Evolutionary conservation across 257 asterid genomes (phyloP).

Genomic region (Capsicum pubescens): DNA sequence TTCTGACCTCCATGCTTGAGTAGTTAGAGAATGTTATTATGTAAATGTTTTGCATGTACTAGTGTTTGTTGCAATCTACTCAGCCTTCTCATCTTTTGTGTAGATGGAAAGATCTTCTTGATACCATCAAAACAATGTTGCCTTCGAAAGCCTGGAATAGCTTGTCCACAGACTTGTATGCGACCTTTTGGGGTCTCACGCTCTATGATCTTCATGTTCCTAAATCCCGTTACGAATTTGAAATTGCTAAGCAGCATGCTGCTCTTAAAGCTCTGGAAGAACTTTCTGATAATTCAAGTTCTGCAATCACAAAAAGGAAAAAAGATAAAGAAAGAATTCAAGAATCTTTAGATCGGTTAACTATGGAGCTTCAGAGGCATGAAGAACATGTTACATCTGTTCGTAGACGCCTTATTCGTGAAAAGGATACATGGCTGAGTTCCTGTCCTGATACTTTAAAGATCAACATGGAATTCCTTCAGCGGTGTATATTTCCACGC

Average conservation of each 20-base stretch:
- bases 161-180: conserved; percentile 94
- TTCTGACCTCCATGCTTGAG: conserved; percentile 31
- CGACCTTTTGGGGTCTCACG: conserved; percentile 99
- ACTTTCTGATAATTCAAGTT: conserved; percentile 92
- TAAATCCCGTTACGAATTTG: conserved; percentile 85
- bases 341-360: conserved; percentile 91
- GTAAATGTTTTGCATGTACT: not conserved
- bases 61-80: not conserved
- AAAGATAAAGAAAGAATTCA: conserved; percentile 99
- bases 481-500: conserved; percentile 98
- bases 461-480: conserved; percentile 97
- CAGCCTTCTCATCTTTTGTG: conserved; percentile 36
- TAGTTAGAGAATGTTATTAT: conserved; percentile 20
- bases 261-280: conserved; percentile 97
- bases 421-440: conserved; percentile 98
- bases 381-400: conserved; percentile 98
- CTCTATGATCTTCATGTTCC: conserved; percentile 97
- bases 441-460: conserved; percentile 97
- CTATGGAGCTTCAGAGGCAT: conserved; percentile 83
- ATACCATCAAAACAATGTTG: conserved; percentile 84
- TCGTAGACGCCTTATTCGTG: conserved; percentile 81
- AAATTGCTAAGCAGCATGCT: conserved; percentile 83
- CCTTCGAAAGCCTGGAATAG: conserved; percentile 99
- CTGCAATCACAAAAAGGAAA: conserved; percentile 96
- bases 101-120: conserved; percentile 94